These are phyloP conservation scores for Echinosophora koreensis DNA, from an alignment of 306 rosid species.

Conservation along the genomic window DNA sequence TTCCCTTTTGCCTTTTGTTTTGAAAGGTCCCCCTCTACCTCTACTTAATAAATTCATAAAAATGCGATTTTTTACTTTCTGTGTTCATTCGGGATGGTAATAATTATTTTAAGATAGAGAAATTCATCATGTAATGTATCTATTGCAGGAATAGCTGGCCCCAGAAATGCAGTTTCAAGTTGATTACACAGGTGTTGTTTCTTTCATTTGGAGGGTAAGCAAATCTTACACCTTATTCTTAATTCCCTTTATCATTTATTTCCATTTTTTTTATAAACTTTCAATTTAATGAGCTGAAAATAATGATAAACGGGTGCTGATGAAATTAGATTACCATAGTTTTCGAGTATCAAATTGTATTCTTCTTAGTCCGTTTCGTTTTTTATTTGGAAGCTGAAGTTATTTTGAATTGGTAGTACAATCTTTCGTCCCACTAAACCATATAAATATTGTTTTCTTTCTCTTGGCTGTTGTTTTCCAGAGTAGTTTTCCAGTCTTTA, in stretches of 20 bases:
- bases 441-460: background rate
- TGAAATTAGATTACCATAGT: background rate
- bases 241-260: too few species aligned
- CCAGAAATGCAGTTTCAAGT: conserved; percentile 51
- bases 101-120: background rate
- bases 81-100: background rate
- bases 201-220: conserved; percentile 87
- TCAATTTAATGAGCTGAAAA: background rate
- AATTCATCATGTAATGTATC: conserved; percentile 20
- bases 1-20: conserved; percentile 71
- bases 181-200: conserved; percentile 57
- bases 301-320: background rate
- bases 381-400: too few species aligned
- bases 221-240: background rate
- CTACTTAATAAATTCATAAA: background rate
- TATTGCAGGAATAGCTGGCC: conserved; percentile 81
- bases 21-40: conserved; percentile 64
- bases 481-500: conserved; percentile 72
- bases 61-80: background rate
- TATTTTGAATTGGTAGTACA: too few species aligned
- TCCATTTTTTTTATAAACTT: background rate
- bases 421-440: too few species aligned
- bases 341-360: background rate
- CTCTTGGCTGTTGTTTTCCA: conserved; percentile 44
- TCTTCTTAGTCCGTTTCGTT: background rate